These are phyloP conservation scores for Trichoderma asperellum DNA, from an alignment of 2,329 filamentous ascomycete genomes.

Conservation along the genomic window DNA sequence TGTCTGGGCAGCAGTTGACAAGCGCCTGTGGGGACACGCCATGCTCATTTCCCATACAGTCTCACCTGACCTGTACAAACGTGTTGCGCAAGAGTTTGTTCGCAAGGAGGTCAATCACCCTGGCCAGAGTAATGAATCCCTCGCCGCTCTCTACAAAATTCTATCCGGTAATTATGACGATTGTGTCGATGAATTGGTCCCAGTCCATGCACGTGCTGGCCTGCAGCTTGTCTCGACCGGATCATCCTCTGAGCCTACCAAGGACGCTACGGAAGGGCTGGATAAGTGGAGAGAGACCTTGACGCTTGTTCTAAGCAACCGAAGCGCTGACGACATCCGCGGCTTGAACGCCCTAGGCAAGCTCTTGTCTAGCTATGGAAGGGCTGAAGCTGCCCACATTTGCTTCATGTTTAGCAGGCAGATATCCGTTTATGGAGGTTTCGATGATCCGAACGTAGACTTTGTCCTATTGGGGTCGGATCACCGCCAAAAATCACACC, in stretches of 20 bases:
- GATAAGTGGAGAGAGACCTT: constrained; percentile 95
- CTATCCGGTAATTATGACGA: constrained; percentile 94
- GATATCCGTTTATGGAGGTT: constrained; percentile 73
- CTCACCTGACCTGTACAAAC: constrained; percentile 84
- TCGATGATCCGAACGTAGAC: constrained; percentile 77
- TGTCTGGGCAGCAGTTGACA: constrained; percentile 91
- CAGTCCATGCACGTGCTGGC: constrained; percentile 86
- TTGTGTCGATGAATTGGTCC: constrained; percentile 93
- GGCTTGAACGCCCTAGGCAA: constrained; percentile 81
- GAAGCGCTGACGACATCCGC: constrained; percentile 76
- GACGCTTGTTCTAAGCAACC: constrained; percentile 82
- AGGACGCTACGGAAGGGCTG: constrained; percentile 79
- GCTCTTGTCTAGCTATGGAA: constrained; percentile 80
- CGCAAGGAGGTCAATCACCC: constrained; percentile 88
- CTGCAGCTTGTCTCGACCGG: constrained; percentile 87
- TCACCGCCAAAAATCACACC: constrained; percentile 70
- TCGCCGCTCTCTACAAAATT: constrained; percentile 90
- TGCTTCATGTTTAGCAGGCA: constrained; percentile 87
- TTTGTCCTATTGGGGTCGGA: constrained; percentile 87
- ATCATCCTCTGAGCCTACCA: constrained; percentile 61
- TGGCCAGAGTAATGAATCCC: constrained; percentile 78
- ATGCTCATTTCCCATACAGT: constrained; percentile 82
- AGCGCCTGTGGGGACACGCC: constrained; percentile 93
- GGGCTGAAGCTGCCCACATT: constrained; percentile 88
- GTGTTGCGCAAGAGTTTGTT: constrained; percentile 93